These are phyloP conservation scores for Stephania japonica DNA, from an alignment of 164 flowering plant species.

Conservation along the genomic window DNA sequence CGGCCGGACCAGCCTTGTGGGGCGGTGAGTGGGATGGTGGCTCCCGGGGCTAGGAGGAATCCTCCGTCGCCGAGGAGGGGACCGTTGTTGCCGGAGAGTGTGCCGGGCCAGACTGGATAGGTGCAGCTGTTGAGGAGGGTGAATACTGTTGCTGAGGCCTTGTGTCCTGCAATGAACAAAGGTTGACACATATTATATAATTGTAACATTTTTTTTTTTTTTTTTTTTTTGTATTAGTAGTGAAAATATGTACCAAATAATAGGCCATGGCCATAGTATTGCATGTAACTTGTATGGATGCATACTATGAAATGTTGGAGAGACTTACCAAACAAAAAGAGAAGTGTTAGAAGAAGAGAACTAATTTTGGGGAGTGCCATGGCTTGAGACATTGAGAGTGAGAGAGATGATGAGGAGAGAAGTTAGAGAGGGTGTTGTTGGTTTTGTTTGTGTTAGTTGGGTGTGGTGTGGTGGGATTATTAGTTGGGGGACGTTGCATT, in stretches of 20 bases:
- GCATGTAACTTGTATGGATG: not conserved
- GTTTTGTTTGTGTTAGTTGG: not conserved
- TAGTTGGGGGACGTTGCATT: not conserved
- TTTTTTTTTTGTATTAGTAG: not conserved
- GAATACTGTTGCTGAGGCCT: slow-evolving; percentile 46
- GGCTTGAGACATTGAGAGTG: not conserved
- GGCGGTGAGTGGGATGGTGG: slow-evolving; percentile 40
- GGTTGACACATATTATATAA: too few species aligned
- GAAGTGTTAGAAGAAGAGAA: slow-evolving; percentile 5
- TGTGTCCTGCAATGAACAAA: slow-evolving; percentile 8
- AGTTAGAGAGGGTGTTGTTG: slow-evolving; percentile 7
- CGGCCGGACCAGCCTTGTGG: slow-evolving; percentile 90
- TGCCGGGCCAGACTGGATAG: slow-evolving; percentile 80
- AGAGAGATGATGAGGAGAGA: not conserved
- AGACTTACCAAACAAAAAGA: slow-evolving; percentile 4
- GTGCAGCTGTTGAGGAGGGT: slow-evolving; percentile 57
- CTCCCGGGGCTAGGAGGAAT: slow-evolving; percentile 43
- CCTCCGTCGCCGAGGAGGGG: slow-evolving; percentile 54
- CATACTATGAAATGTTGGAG: not conserved
- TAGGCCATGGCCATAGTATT: too few species aligned
- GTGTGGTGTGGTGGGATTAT: not conserved
- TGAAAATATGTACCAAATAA: too few species aligned
- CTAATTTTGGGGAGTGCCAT: not conserved
- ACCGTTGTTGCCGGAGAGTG: slow-evolving; percentile 57
- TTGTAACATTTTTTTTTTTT: not conserved